Evolutionary conservation across 2,329 filamentous ascomycete species (phyloP).

Genomic region (Monilinia laxa): DNA sequence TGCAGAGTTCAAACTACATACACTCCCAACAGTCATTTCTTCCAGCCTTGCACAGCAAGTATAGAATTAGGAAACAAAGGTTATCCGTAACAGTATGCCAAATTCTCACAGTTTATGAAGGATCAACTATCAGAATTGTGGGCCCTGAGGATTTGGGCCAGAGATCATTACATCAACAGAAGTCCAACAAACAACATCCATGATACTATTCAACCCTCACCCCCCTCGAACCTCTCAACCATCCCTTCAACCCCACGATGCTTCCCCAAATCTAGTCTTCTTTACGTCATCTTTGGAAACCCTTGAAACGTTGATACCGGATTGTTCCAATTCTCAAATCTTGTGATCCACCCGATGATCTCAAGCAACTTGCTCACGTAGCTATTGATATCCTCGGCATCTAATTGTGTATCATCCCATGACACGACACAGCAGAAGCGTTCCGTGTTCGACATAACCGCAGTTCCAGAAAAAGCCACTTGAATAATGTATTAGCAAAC

Average conservation of each 20-base stretch:
- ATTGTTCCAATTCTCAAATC: slow-evolving; percentile 4
- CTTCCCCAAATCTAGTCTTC: not conserved
- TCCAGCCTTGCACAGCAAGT: not conserved
- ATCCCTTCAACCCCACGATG: not conserved
- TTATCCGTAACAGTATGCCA: not conserved
- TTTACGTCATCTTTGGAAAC: slow-evolving; percentile 14
- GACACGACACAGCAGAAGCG: not conserved
- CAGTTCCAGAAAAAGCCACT: slow-evolving; percentile 10
- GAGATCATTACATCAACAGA: not conserved
- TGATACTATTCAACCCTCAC: not conserved
- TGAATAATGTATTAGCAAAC: not conserved
- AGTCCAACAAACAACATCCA: not conserved
- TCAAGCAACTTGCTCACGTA: slow-evolving; percentile 18
- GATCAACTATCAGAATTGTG: not conserved
- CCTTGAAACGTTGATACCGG: slow-evolving; percentile 7
- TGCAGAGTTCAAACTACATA: not conserved
- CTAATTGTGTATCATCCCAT: slow-evolving; percentile 3
- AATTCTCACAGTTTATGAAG: not conserved
- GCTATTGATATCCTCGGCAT: not conserved
- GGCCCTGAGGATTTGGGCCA: not conserved
- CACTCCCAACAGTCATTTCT: not conserved
- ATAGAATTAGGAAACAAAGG: not conserved
- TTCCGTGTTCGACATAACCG: not conserved
- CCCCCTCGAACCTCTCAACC: not conserved
- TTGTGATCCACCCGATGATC: slow-evolving; percentile 11